A percentile compares a stretch with the other conserved stretches of the same genome.
These are phyloP conservation scores for Lachnellula willkommii DNA, from an alignment of 2,329 filamentous ascomycete genomes.

Conservation along the genomic window DNA sequence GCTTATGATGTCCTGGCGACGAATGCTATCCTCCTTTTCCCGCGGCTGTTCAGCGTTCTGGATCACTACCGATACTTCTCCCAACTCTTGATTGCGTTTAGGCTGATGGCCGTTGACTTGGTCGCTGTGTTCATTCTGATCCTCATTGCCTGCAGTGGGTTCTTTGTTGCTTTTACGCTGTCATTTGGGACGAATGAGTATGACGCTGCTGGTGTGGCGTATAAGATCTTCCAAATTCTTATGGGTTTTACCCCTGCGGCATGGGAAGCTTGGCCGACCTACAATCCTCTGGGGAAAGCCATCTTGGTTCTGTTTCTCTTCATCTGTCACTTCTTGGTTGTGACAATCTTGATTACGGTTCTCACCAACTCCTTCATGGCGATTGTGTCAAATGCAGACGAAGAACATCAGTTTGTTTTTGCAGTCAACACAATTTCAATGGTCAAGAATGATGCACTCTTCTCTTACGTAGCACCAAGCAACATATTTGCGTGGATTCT, in stretches of 20 bases:
- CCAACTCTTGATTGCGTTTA: constrained; percentile 86
- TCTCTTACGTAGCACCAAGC: constrained; percentile 86
- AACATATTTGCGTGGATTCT: constrained; percentile 90
- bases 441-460: constrained; percentile 96
- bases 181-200: constrained; percentile 67
- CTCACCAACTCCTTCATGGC: constrained; percentile 94
- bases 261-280: constrained; percentile 75
- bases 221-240: constrained; percentile 85
- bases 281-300: constrained; percentile 71
- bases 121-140: constrained; percentile 80
- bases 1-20: constrained; percentile 93
- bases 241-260: constrained; percentile 96
- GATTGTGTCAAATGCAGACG: constrained; percentile 85
- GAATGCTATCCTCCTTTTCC: constrained; percentile 83
- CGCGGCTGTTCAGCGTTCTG: constrained; percentile 84
- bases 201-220: constrained; percentile 70
- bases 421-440: constrained; percentile 96
- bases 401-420: constrained; percentile 90
- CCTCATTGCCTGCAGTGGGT: constrained; percentile 83
- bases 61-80: constrained; percentile 97
- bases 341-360: constrained; percentile 94
- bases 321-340: constrained; percentile 90
- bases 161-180: constrained; percentile 89
- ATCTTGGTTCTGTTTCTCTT: constrained; percentile 80
- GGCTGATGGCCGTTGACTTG: constrained; percentile 87